Conservation (phyloP, 768 basidiomycete species). For the Hygrophoropsis aurantiaca region DNA sequence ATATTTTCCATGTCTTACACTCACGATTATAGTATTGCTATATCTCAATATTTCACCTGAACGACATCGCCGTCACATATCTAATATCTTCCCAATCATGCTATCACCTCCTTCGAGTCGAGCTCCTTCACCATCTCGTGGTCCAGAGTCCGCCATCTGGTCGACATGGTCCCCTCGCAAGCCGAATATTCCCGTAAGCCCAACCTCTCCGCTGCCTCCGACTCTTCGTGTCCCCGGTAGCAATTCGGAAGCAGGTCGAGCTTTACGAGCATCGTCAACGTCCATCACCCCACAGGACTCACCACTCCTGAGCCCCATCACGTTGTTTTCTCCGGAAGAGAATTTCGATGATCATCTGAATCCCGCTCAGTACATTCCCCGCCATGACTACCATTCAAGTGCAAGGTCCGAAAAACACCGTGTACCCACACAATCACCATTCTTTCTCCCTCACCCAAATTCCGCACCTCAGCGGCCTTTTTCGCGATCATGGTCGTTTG, state of each 20-base stretch:
- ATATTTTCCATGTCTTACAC: conserved; percentile 63
- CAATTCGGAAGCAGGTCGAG: conserved; percentile 31
- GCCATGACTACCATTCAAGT: conserved; percentile 36
- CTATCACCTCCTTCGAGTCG: conserved; percentile 31
- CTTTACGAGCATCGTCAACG: conserved; percentile 38
- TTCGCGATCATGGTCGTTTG: conserved; percentile 50
- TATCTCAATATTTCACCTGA: conserved; percentile 39
- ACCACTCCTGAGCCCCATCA: conserved; percentile 36
- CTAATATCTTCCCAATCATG: conserved; percentile 26
- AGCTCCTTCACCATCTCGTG: conserved; percentile 19
- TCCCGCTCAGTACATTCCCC: conserved; percentile 47
- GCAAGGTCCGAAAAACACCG: not conserved
- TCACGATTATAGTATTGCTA: conserved; percentile 51
- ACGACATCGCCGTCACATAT: conserved; percentile 15
- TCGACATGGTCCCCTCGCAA: conserved; percentile 44
- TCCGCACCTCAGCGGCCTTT: conserved; percentile 19
- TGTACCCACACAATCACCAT: conserved; percentile 10
- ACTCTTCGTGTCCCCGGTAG: conserved; percentile 43
- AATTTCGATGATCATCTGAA: conserved; percentile 51
- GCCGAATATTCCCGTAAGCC: conserved; percentile 36
- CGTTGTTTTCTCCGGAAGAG: conserved; percentile 40
- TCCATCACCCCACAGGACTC: conserved; percentile 40
- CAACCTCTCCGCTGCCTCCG: conserved; percentile 36
- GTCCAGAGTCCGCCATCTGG: conserved; percentile 39
- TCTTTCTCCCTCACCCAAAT: conserved; percentile 41